phyloP scores from a whole-genome alignment of 2,329 filamentous ascomycete genomes.

The Cercospora beticola region DNA sequence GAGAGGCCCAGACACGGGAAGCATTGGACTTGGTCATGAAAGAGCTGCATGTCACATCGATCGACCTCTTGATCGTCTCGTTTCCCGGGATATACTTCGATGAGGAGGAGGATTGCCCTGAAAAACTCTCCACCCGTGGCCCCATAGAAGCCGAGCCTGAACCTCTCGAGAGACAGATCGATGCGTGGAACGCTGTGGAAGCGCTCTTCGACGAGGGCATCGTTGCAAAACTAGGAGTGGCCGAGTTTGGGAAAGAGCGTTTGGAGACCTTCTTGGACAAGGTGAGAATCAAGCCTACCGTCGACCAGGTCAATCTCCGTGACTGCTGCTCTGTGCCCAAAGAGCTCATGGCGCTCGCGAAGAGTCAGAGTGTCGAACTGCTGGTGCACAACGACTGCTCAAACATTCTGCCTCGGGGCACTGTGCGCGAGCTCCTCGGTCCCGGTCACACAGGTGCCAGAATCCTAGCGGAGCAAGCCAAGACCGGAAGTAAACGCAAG shows the following conservation, averaged over 20 bases:
- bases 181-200: slow-evolving; percentile 69
- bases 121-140: slow-evolving; percentile 51
- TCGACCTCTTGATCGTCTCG: slow-evolving; percentile 88
- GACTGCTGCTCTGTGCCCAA: slow-evolving; percentile 96
- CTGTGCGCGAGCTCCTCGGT: slow-evolving; percentile 78
- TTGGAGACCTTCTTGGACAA: slow-evolving; percentile 72
- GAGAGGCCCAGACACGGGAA: slow-evolving; percentile 70
- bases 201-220: slow-evolving; percentile 67
- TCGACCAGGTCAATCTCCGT: slow-evolving; percentile 93
- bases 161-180: slow-evolving; percentile 62
- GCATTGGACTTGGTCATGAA: slow-evolving; percentile 77
- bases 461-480: slow-evolving; percentile 61
- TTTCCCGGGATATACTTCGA: slow-evolving; percentile 94
- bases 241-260: slow-evolving; percentile 87
- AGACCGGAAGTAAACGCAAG: slow-evolving; percentile 44
- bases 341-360: slow-evolving; percentile 80
- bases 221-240: slow-evolving; percentile 75
- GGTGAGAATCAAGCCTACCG: slow-evolving; percentile 70
- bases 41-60: slow-evolving; percentile 70
- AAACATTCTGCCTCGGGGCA: slow-evolving; percentile 83
- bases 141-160: slow-evolving; percentile 52
- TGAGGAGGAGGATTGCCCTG: slow-evolving; percentile 74
- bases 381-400: slow-evolving; percentile 93
- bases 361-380: slow-evolving; percentile 77
- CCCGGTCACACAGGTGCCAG: slow-evolving; percentile 70